These are phyloP conservation scores for Globisporangium apiculatum DNA, from an alignment of 352 stramenopile genomes.

Conservation along the genomic window DNA sequence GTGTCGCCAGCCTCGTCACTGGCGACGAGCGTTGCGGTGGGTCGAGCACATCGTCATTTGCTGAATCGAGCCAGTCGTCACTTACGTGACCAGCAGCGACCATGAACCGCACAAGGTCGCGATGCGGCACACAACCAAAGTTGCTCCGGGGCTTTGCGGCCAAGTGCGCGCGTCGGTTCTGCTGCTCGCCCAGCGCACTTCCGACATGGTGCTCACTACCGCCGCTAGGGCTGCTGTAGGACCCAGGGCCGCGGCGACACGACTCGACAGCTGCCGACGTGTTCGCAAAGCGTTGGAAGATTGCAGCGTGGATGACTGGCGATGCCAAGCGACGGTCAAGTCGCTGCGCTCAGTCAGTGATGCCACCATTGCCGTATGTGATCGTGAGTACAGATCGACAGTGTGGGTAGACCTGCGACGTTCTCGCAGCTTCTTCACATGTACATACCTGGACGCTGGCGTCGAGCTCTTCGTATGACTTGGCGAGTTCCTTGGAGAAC, in stretches of 20 bases:
- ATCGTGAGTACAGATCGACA: not conserved
- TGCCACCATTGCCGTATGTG: not conserved
- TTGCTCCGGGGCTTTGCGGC: slow-evolving; percentile 11
- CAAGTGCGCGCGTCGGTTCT: slow-evolving; percentile 5
- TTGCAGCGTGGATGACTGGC: slow-evolving; percentile 15
- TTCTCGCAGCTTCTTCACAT: no score
- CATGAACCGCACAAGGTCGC: slow-evolving; percentile 48
- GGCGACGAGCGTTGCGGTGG: no score
- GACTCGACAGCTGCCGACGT: slow-evolving; percentile 14
- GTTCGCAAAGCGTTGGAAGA: slow-evolving; percentile 31
- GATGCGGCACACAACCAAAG: slow-evolving; percentile 26
- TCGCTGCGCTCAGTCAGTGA: slow-evolving; percentile 7
- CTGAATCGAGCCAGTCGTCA: slow-evolving; percentile 19
- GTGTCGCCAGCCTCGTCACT: slow-evolving; percentile 1
- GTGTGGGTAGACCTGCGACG: not conserved
- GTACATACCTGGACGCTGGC: slow-evolving; percentile 23
- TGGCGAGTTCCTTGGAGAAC: slow-evolving; percentile 47
- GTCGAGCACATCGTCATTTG: not conserved
- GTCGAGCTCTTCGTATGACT: slow-evolving; percentile 39
- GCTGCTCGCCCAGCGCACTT: not conserved
- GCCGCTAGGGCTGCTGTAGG: slow-evolving; percentile 11
- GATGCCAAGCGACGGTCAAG: slow-evolving; percentile 31
- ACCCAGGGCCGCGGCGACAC: slow-evolving; percentile 27
- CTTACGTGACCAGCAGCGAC: slow-evolving; percentile 32
- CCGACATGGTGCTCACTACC: not conserved